A percentile compares a stretch with the other conserved stretches of the same genome.
Conservation (phyloP, 768 basidiomycete genomes). For the Termitomyces sp. region DNA sequence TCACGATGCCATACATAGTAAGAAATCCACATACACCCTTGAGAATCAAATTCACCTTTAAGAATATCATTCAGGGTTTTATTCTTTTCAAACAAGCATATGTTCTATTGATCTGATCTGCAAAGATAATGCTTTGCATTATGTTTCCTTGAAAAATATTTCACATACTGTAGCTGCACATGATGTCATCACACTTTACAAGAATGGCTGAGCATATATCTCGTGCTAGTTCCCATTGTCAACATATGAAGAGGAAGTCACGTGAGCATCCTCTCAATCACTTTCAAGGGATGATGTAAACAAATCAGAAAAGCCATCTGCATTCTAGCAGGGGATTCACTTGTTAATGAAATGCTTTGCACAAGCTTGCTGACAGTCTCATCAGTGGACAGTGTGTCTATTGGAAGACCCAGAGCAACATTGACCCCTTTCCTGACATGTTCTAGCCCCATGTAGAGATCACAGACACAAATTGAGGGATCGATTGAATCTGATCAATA, state of each 20-base stretch:
- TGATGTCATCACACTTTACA: constrained; percentile 71
- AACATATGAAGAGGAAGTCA: constrained; percentile 56
- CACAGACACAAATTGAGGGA: constrained; percentile 63
- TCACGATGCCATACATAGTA: neutral
- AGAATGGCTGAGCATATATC: constrained; percentile 66
- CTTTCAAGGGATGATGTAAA: constrained; percentile 23
- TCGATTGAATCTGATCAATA: constrained; percentile 27
- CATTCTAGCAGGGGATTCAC: constrained; percentile 29
- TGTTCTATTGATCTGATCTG: constrained; percentile 64
- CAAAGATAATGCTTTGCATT: neutral
- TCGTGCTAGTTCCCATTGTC: constrained; percentile 81
- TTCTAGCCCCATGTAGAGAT: constrained; percentile 69
- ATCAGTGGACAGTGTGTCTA: neutral
- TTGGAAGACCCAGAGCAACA: constrained; percentile 42
- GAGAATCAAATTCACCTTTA: constrained; percentile 73
- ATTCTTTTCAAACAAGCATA: constrained; percentile 76
- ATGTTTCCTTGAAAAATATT: neutral
- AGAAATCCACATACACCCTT: constrained; percentile 49
- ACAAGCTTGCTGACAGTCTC: constrained; percentile 52
- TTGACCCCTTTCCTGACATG: constrained; percentile 74
- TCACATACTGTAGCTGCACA: constrained; percentile 71
- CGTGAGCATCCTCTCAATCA: constrained; percentile 65
- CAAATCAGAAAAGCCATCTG: neutral
- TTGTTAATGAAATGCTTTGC: constrained; percentile 84
- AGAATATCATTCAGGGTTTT: constrained; percentile 66